phyloP scores from a whole-genome alignment of 768 basidiomycete genomes.

The Gyrodon lividus region DNA sequence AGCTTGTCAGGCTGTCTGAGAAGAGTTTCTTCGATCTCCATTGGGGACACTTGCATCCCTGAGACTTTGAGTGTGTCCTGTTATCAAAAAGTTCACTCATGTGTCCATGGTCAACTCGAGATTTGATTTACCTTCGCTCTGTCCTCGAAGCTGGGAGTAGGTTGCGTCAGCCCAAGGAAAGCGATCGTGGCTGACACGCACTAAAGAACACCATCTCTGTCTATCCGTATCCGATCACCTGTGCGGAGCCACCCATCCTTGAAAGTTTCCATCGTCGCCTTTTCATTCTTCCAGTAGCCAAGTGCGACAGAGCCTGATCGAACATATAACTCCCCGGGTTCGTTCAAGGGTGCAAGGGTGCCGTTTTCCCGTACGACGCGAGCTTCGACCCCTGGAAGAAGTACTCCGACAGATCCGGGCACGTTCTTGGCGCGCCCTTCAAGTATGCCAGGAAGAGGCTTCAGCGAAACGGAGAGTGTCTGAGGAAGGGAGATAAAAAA shows the following conservation, averaged over 20 bases:
- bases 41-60: slow-evolving; percentile 76
- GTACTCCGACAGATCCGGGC: slow-evolving; percentile 51
- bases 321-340: slow-evolving; percentile 67
- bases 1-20: slow-evolving; percentile 59
- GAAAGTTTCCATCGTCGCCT: slow-evolving; percentile 67
- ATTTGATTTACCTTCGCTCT: slow-evolving; percentile 57
- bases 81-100: neutral
- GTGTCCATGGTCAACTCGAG: neutral
- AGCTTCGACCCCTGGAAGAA: slow-evolving; percentile 63
- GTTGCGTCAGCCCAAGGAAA: neutral
- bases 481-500: slow-evolving; percentile 21
- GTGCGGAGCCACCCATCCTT: slow-evolving; percentile 70
- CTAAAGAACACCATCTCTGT: slow-evolving; percentile 65
- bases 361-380: slow-evolving; percentile 62
- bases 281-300: slow-evolving; percentile 74
- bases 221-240: slow-evolving; percentile 66
- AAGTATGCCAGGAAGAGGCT: slow-evolving; percentile 46
- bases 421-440: slow-evolving; percentile 41
- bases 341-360: slow-evolving; percentile 48
- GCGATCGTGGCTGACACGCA: slow-evolving; percentile 31
- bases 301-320: slow-evolving; percentile 53
- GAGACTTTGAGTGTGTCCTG: slow-evolving; percentile 82
- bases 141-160: slow-evolving; percentile 59
- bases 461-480: slow-evolving; percentile 53
- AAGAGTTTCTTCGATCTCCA: slow-evolving; percentile 70